Conservation (phyloP, 768 basidiomycete species). For the Tricholoma bakamatsutake region DNA sequence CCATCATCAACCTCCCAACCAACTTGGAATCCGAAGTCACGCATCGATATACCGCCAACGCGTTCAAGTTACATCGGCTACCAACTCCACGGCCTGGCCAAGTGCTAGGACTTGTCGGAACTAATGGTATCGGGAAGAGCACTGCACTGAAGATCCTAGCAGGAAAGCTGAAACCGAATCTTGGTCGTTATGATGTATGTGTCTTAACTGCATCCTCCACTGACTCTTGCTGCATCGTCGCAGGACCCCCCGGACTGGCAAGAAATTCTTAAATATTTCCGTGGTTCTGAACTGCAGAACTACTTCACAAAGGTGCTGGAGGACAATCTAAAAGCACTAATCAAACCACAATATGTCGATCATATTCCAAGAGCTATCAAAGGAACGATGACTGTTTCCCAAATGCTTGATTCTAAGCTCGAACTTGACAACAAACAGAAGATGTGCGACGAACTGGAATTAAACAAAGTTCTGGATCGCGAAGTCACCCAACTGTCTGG, state of each 20-base stretch:
- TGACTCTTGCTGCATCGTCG: slow-evolving; percentile 2
- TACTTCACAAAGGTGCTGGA: slow-evolving; percentile 99
- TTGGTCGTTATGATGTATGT: slow-evolving; percentile 90
- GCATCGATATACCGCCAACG: slow-evolving; percentile 96
- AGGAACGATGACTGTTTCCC: slow-evolving; percentile 73
- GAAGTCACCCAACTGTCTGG: slow-evolving; percentile 86
- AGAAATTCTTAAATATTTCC: slow-evolving; percentile 97
- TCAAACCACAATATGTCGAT: slow-evolving; percentile 99
- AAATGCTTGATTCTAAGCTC: slow-evolving; percentile 90
- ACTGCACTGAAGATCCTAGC: slow-evolving; percentile 96
- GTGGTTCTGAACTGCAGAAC: slow-evolving; percentile 97
- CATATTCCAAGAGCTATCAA: slow-evolving; percentile 97
- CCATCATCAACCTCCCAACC: slow-evolving; percentile 98
- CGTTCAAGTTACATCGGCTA: slow-evolving; percentile 97
- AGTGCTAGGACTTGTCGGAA: slow-evolving; percentile 97
- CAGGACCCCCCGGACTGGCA: slow-evolving; percentile 99
- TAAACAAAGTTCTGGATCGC: slow-evolving; percentile 81
- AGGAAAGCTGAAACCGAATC: slow-evolving; percentile 96
- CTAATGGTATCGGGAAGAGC: slow-evolving; percentile 99
- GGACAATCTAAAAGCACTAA: slow-evolving; percentile 96
- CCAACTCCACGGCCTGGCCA: slow-evolving; percentile 97
- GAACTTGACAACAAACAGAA: slow-evolving; percentile 86
- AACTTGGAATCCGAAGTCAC: slow-evolving; percentile 95
- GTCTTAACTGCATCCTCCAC: background rate
- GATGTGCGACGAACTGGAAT: slow-evolving; percentile 82